Conservation (phyloP, 2,329 filamentous ascomycete species). For the Colletotrichum sp. region DNA sequence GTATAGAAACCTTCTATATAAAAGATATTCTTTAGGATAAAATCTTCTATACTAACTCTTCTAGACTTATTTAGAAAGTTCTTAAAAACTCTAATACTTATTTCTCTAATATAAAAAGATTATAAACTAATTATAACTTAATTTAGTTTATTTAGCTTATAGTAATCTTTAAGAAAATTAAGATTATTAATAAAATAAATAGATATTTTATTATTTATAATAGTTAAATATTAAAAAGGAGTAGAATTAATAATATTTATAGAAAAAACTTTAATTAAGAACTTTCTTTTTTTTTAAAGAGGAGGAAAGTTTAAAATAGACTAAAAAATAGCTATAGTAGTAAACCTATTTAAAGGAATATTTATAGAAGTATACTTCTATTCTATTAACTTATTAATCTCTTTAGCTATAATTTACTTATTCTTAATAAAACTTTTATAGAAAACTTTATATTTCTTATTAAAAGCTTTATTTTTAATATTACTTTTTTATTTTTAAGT, state of each 20-base stretch:
- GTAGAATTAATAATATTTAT: background rate
- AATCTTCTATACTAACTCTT: accelerated
- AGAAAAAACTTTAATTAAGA: background rate
- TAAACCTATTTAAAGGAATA: background rate
- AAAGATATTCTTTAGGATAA: no score
- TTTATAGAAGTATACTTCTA: background rate
- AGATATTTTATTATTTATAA: background rate
- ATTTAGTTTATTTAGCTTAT: background rate
- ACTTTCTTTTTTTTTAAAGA: background rate
- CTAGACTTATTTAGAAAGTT: accelerated
- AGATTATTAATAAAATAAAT: background rate
- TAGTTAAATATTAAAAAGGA: background rate
- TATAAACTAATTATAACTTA: background rate
- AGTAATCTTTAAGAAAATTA: background rate
- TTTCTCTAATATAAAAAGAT: background rate
- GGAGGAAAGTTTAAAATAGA: background rate
- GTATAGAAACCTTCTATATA: no score
- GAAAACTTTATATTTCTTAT: background rate
- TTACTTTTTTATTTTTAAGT: background rate
- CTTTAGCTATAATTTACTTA: background rate
- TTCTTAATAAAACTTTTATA: background rate
- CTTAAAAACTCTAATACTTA: background rate
- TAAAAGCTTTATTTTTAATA: background rate
- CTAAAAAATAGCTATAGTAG: accelerated
- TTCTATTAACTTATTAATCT: background rate